Base-by-base conservation (phyloP, 805 yeast genomes). In the Clavispora vitiphila region DNA sequence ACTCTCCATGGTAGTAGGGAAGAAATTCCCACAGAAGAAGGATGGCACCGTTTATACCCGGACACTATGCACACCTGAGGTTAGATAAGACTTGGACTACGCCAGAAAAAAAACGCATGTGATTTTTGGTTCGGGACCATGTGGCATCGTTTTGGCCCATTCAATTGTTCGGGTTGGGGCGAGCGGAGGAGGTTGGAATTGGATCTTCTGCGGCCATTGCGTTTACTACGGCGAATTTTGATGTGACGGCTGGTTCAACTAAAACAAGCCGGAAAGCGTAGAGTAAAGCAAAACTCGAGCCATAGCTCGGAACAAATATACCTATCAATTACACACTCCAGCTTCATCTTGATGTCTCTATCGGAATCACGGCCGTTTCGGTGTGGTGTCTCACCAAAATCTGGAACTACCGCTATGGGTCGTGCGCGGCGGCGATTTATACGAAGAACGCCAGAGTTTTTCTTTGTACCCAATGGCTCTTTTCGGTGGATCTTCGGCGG, bases 401-500 rank as follows among this genome's bases (percentile, higher is more conserved):
- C n/a, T n/a, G n/a, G n/a, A n/a, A n/a, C n/a, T n/a, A n/a, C 26
- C 31, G 4, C 4, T 8, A 15, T 3, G 8, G 32, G 32, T 29
- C 32, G 32, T 29, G 32, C 32, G 32, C 32, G 32, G n/a, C 2
- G 16, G 9, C 30, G 14, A 26, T 4, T 8, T 26, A 16, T 16
- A n/a, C 16, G n/a, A 14, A 26, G 30, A 26, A 9, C 30, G 5
- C 30, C 30, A 9, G 30, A 15, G 30, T 7, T 26, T 26, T 26
- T 26, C 30, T 26, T n/a, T 14, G 16, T 26, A n/a, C 8, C 30
- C 30, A 26, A 50, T 50, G 54, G 50, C 50, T 19, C 49, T 50
- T 34, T 50, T 48, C 36, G 52, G 54, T 29, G 36, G 50, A 7
- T 37, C 48, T 3, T 22, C 45, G 12, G 47, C 41, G 14, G 39